Base-by-base conservation (phyloP, 192 early-diverging fungal species). In the Chytriomyces hyalinus region DNA sequence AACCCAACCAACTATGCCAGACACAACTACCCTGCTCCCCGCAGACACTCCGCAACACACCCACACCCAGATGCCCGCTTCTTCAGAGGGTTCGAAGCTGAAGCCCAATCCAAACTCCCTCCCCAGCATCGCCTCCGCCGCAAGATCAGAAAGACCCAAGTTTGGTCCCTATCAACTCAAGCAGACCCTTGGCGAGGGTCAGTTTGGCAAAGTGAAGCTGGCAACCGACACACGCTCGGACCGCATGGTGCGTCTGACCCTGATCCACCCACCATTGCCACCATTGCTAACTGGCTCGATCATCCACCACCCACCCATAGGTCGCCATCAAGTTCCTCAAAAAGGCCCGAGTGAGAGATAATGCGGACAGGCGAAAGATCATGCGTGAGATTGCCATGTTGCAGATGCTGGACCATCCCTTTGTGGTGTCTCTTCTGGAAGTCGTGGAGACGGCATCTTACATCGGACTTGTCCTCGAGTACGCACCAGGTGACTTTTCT, bases 401-500 rank as follows among this genome's bases (percentile, higher is more conserved):
- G 17, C 76, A 79, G 90, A 94, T 81, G 53, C 53, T 57, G 15
- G 53, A 57, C 20, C 95, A 97, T 73, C 91, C 92, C 7, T 91
- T 92, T 81, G 96, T 99, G 71, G 95, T 99, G 36, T 90, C 92
- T 78, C 84, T 98, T 22, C 90, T 91, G 77, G 97, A 99, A 80
- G 96, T 99, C 17, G 93, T 99, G 77, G 97, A 99, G 81, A 97
- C 95, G 6, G 94, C 95, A 63, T 84, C 91, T 70, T 97, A 98
- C 81, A 97, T 99, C 82, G 97, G 96, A 46, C 96, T 99, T 76
- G 92, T 98, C 44, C 90, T 98, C 79, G 95, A 98, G 83, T 97
- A 53, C 43, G 71, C 71, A 13, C 26, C 47, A 47, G 70, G 45
- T 66, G 36, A 36, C 36, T 26, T 26, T 26, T 26, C 36, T 36